phyloP scores from a whole-genome alignment of 306 rosid genomes.

The Dalbergia cochinchinensis region DNA sequence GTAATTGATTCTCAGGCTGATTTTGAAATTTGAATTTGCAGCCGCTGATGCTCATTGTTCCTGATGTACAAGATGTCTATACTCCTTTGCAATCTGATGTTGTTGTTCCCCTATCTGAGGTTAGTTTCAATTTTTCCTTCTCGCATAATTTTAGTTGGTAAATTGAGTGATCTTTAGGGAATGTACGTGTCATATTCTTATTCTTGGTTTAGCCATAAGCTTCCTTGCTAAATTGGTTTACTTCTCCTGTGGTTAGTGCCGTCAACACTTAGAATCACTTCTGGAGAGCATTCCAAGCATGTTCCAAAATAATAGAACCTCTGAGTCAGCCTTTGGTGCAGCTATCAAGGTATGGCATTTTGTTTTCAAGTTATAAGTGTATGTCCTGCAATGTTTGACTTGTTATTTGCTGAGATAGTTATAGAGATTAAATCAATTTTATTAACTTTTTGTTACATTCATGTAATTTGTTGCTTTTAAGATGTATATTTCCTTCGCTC shows the following conservation, averaged over 20 bases:
- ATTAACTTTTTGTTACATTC: neutral
- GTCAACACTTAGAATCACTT: constrained; percentile 87
- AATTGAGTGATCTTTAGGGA: neutral
- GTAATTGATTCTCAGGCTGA: constrained; percentile 33
- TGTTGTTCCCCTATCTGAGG: constrained; percentile 93
- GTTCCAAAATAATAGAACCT: constrained; percentile 87
- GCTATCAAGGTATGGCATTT: constrained; percentile 81
- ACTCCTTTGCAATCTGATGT: constrained; percentile 95
- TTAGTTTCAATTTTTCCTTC: constrained; percentile 46
- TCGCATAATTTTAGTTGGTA: constrained; percentile 28
- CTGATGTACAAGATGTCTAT: constrained; percentile 97
- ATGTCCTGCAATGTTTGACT: constrained; percentile 8
- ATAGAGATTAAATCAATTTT: constrained; percentile 15
- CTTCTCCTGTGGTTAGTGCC: constrained; percentile 71
- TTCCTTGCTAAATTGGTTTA: constrained; percentile 33
- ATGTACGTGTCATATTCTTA: constrained; percentile 32
- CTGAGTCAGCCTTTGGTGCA: constrained; percentile 98
- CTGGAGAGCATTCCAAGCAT: constrained; percentile 89
- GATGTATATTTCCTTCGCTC: neutral
- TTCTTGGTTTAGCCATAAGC: constrained; percentile 21
- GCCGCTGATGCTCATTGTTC: constrained; percentile 98
- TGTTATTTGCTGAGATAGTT: constrained; percentile 38
- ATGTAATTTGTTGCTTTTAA: neutral
- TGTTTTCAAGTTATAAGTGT: constrained; percentile 33
- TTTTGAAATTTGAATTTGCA: constrained; percentile 56